Evolutionary conservation across 176 grass and related monocot species (phyloP).

Genomic region (Zea mays): DNA sequence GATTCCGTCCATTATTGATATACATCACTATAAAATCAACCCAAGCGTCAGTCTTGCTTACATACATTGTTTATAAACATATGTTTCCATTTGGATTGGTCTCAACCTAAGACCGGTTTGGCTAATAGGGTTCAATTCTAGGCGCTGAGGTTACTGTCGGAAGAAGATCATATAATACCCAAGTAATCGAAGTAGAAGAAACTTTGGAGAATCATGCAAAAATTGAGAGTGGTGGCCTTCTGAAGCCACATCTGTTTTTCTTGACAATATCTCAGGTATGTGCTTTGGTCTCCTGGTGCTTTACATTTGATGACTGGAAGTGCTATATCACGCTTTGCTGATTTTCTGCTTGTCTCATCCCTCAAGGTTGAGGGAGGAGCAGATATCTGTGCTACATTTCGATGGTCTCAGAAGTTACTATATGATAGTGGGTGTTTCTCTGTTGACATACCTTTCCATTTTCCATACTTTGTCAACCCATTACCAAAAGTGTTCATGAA

Average conservation of each 20-base stretch:
- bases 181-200: constrained; percentile 68
- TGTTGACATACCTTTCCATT: constrained; percentile 71
- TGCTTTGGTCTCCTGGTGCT: background rate
- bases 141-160: constrained; percentile 83
- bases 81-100: constrained; percentile 35
- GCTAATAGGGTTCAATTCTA: constrained; percentile 99
- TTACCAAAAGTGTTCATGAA: constrained; percentile 84
- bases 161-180: constrained; percentile 64
- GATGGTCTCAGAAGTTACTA: constrained; percentile 87
- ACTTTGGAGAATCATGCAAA: constrained; percentile 37
- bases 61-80: constrained; percentile 4
- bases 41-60: background rate
- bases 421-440: constrained; percentile 75
- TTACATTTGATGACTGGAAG: constrained; percentile 23
- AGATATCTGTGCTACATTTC: constrained; percentile 68
- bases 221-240: constrained; percentile 51
- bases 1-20: constrained; percentile 3
- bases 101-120: constrained; percentile 91
- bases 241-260: constrained; percentile 75
- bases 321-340: constrained; percentile 5
- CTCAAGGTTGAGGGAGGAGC: constrained; percentile 83
- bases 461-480: constrained; percentile 84
- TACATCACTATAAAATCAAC: background rate
- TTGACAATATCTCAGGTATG: constrained; percentile 75
- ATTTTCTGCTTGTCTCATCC: constrained; percentile 21